Conservation (phyloP, 106 monocot genomes). For the Vanilla planifolia region DNA sequence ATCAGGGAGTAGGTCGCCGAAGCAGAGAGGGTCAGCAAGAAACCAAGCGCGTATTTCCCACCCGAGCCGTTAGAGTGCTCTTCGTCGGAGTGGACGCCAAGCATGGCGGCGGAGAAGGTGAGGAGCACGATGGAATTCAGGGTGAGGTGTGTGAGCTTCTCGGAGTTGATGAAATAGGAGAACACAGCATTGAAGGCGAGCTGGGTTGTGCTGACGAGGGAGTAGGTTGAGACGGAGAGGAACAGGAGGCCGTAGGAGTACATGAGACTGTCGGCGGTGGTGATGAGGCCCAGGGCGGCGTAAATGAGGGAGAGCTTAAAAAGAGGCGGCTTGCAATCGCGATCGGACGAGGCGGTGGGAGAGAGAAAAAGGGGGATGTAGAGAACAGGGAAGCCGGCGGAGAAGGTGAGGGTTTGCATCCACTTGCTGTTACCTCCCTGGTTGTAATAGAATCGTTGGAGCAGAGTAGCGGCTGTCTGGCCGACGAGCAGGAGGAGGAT, state of each 20-base stretch:
- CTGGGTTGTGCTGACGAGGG: constrained; percentile 10
- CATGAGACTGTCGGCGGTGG: constrained; percentile 14
- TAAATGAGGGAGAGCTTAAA: neutral
- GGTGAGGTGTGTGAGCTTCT: constrained; percentile 10
- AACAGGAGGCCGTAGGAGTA: constrained; percentile 12
- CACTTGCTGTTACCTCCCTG: constrained; percentile 22
- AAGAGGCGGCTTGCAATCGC: neutral
- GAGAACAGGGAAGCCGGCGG: constrained; percentile 16
- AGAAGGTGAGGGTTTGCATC: constrained; percentile 18
- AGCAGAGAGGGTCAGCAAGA: constrained; percentile 27
- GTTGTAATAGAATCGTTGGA: constrained; percentile 19
- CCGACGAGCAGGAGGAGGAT: constrained; percentile 12
- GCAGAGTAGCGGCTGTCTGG: constrained; percentile 16
- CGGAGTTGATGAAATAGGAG: constrained; percentile 13
- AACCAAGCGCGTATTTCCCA: constrained; percentile 13
- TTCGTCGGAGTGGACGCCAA: constrained; percentile 9
- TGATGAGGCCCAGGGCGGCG: constrained; percentile 6
- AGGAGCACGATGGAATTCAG: constrained; percentile 10
- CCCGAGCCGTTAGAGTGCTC: neutral
- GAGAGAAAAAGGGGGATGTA: constrained; percentile 12
- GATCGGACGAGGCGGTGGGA: neutral
- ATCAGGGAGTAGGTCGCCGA: constrained; percentile 39
- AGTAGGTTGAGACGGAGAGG: constrained; percentile 14
- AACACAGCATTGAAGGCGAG: constrained; percentile 16
- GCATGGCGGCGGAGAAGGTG: constrained; percentile 7